Evolutionary conservation across 805 yeast genomes (phyloP), one percentile per base, ranked within the genome.

Genomic region (Wickerhamiella bombiphila): DNA sequence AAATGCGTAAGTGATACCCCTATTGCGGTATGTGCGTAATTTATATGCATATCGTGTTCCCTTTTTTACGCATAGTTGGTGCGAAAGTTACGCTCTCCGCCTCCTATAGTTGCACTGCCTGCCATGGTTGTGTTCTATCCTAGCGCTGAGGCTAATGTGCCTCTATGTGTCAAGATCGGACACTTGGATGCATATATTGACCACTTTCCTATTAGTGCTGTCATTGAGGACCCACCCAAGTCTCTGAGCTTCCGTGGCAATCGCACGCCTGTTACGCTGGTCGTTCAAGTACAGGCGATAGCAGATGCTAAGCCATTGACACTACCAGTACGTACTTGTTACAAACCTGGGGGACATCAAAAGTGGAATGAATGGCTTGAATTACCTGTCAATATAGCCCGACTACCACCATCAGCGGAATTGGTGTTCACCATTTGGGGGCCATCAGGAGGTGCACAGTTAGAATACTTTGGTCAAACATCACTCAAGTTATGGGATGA

Each of bases 301-400:
- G 60, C 67, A 18, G 62, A 65, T 16, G 62, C 61, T 6, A 59
- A 66, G 41, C 68, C 72, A 1, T 39, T 72, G 18, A 66, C 74
- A 0, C 52, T 65, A 3, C 74, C 76, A 0, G 60, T 69, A 2
- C 59, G 63, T 5, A 66, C 76, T 0, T 56, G 70, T 2, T 70
- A 69, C 44, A 64, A 64, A 22, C 63, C 71, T 2, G 39, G 48
- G 19, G 18, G 40, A 9, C 38, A 39, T 26, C 69, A 68, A 51
- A 68, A 54, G 34, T 82, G 91, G 86, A 69, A 77, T 47, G 72
- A 74, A 42, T 77, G 83, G 79, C 56, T 82, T 16, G 67, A 69
- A 33, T 55, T 91, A 34, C 88, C 96, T 1, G 68, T 86, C 2
- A 64, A 66, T 38, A 72, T 80, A 45, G 69, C 70, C 37, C 91